Evolutionary conservation across 768 basidiomycete genomes (phyloP).

Genomic region (Boletellus emodensis): DNA sequence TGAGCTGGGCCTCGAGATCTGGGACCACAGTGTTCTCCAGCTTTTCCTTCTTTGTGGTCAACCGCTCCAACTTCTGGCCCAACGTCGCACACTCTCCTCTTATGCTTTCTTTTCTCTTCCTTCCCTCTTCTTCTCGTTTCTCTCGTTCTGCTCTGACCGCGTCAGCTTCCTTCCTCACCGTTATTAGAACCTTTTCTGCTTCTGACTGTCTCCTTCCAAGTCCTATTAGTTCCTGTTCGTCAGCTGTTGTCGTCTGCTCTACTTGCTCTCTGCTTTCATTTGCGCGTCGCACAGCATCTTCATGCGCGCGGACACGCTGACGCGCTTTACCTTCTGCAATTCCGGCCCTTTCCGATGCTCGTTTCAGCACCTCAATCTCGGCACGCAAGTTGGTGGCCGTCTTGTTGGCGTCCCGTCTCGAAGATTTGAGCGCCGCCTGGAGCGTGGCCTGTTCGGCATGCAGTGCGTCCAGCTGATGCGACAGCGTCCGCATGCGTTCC

Average conservation of each 20-base stretch:
- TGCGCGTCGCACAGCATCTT: conserved; percentile 83
- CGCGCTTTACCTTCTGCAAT: conserved; percentile 73
- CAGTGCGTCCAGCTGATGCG: conserved; percentile 59
- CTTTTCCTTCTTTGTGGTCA: conserved; percentile 62
- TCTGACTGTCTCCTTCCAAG: conserved; percentile 41
- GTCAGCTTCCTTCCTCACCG: conserved; percentile 44
- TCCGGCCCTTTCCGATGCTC: conserved; percentile 75
- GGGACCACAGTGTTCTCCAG: conserved; percentile 54
- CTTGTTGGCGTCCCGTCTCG: conserved; percentile 79
- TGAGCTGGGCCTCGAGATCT: conserved; percentile 66
- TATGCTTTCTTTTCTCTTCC: conserved; percentile 52
- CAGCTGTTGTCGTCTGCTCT: conserved; percentile 35
- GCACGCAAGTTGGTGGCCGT: conserved; percentile 74
- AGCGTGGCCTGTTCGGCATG: conserved; percentile 67
- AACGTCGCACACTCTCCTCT: conserved; percentile 55
- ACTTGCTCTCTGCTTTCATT: conserved; percentile 49
- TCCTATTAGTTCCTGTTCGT: conserved; percentile 39
- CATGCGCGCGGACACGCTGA: conserved; percentile 83
- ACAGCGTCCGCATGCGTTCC: conserved; percentile 63
- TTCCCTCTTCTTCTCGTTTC: conserved; percentile 45
- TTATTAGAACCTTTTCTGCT: conserved; percentile 38
- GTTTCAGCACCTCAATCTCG: conserved; percentile 81
- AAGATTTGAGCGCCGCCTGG: conserved; percentile 64
- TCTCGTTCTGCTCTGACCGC: conserved; percentile 43
- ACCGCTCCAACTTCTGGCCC: conserved; percentile 62